Percentiles rank a stretch among this genome's conserved stretches.
Conservation (phyloP, 352 stramenopile genomes). For the Phytophthora ramorum region DNA sequence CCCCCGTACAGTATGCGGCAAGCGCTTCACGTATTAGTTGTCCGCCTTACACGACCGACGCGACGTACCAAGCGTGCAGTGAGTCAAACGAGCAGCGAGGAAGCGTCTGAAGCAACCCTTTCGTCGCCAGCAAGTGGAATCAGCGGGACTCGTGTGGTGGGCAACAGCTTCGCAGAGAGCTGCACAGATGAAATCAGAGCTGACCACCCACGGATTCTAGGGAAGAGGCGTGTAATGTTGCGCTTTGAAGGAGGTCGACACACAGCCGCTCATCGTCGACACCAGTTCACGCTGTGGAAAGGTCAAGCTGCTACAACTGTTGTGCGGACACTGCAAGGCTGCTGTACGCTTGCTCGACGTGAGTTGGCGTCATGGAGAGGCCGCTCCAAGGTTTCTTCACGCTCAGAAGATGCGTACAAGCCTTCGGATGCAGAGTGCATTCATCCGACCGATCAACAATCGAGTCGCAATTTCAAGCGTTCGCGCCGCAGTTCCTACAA, state of each 20-base stretch:
- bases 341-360: conserved; percentile 22
- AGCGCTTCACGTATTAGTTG: neutral
- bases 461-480: neutral
- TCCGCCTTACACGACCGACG: conserved; percentile 4
- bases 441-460: too few relatives aligned
- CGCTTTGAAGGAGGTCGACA: conserved; percentile 6
- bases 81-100: conserved; percentile 12
- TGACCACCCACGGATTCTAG: neutral
- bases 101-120: neutral
- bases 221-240: neutral
- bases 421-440: neutral
- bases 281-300: conserved; percentile 26
- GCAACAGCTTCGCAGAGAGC: conserved; percentile 17
- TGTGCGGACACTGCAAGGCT: conserved; percentile 20
- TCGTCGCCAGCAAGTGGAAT: neutral
- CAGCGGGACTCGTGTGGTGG: conserved; percentile 6
- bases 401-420: neutral
- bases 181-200: neutral
- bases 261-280: conserved; percentile 13
- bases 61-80: conserved; percentile 1
- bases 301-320: conserved; percentile 8
- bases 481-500: neutral
- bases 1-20: conserved; percentile 4
- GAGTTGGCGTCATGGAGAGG: conserved; percentile 22
- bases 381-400: conserved; percentile 3